Evolutionary conservation across 257 asterid species (phyloP).

Genomic region (Solanum rostratum): DNA sequence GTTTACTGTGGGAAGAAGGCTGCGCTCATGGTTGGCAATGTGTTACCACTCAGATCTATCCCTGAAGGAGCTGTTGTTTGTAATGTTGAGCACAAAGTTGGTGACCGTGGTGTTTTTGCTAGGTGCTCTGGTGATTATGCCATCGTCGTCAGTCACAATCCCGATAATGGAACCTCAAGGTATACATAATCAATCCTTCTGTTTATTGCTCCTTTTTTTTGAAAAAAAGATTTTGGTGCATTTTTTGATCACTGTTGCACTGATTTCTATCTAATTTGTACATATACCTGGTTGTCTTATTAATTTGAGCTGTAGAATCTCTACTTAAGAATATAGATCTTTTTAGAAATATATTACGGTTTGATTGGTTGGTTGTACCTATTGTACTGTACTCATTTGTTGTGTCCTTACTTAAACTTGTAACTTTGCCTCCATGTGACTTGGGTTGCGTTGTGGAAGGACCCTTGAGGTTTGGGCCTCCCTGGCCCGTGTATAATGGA

Average conservation of each 20-base stretch:
- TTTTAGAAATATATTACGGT: background rate
- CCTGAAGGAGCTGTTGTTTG: conserved; percentile 79
- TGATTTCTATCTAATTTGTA: background rate
- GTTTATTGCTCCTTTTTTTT: background rate
- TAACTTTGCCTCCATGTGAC: too few relatives aligned
- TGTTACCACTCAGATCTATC: conserved; percentile 54
- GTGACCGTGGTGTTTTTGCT: conserved; percentile 66
- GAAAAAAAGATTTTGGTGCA: background rate
- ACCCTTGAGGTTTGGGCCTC: too few relatives aligned
- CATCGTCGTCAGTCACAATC: conserved; percentile 68
- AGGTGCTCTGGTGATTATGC: conserved; percentile 74
- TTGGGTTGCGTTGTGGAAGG: too few relatives aligned
- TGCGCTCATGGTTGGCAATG: conserved; percentile 52
- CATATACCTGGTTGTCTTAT: background rate
- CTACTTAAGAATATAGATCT: background rate
- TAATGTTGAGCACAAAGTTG: conserved; percentile 69
- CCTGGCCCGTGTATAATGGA: too few relatives aligned
- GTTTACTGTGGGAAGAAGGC: conserved; percentile 73
- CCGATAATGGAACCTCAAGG: conserved; percentile 69
- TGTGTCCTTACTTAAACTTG: background rate
- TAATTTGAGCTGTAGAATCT: background rate
- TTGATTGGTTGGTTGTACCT: background rate
- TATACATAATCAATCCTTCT: background rate
- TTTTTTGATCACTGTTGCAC: background rate
- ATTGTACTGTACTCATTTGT: background rate